Conservation (phyloP, 192 early-diverging fungal species). For the Mycoemilia scoparia region DNA sequence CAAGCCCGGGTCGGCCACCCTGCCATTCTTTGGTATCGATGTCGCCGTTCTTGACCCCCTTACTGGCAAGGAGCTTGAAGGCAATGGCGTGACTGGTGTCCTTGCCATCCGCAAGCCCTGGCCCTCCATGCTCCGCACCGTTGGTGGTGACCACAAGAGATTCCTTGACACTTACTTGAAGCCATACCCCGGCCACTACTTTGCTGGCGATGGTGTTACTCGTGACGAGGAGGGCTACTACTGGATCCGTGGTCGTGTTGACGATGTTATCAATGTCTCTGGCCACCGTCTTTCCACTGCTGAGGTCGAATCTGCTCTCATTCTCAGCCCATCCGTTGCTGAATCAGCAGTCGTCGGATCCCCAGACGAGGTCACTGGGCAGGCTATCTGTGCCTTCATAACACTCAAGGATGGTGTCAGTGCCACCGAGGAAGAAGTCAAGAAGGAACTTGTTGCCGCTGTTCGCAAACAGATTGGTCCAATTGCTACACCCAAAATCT, state of each 20-base stretch:
- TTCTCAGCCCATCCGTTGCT: constrained; percentile 58
- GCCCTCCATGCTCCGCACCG: constrained; percentile 82
- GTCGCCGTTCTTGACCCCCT: constrained; percentile 65
- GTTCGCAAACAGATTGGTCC: constrained; percentile 83
- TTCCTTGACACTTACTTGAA: constrained; percentile 87
- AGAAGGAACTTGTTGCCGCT: constrained; percentile 46
- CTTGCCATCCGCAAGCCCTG: constrained; percentile 71
- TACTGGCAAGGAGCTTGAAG: constrained; percentile 66
- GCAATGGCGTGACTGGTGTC: constrained; percentile 81
- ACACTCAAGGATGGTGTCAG: constrained; percentile 52
- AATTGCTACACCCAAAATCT: constrained; percentile 75
- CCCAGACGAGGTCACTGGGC: constrained; percentile 75
- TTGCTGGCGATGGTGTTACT: constrained; percentile 85
- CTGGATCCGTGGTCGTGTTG: constrained; percentile 86
- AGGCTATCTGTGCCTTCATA: constrained; percentile 74
- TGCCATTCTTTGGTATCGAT: constrained; percentile 95
- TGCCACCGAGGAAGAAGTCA: constrained; percentile 22
- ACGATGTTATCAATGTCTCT: constrained; percentile 89
- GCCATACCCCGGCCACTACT: constrained; percentile 84
- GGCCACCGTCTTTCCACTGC: constrained; percentile 88
- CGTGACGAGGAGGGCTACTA: constrained; percentile 87
- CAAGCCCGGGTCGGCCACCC: constrained; percentile 89
- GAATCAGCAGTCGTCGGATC: constrained; percentile 84
- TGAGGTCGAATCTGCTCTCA: constrained; percentile 84
- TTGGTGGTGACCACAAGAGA: constrained; percentile 79